Evolutionary conservation across 805 yeast genomes (phyloP), one percentile per base, ranked within the genome.

Genomic region (Nakazawaea ernobii): DNA sequence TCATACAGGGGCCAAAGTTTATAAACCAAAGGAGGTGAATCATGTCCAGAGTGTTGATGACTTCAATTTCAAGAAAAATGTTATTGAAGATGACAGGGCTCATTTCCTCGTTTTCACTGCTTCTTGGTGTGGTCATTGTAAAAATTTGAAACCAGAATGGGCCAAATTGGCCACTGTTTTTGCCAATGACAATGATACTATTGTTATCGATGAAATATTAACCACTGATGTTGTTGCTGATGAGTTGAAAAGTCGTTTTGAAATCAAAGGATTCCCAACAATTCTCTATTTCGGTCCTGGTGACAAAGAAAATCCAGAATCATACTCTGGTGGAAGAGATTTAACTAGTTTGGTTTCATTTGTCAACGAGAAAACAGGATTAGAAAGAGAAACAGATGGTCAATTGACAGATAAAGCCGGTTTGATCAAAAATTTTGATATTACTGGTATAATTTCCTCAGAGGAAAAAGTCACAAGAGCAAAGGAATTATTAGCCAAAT

Each of bases 101-200:
- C 68, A 71, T 0, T 59, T 84, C 35, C 71, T 84, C 20, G 71
- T 77, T 2, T 76, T 84, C 55, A 75, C 86, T 5, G 79, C 84
- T 13, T 67, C 73, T 35, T 76, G 84, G 82, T 80, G 87, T 59
- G 73, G 69, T 17, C 73, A 76, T 57, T 82, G 87, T 65, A 69
- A 75, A 60, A 61, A 65, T 15, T 63, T 82, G 54, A 67, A 70
- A 49, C 84, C 85, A 2, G 62, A 60, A 8, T 77, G 79, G 68
- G 74, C 69, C 39, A 52, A 63, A 43, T 62, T 81, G 44, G 82
- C 86, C 5, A 58, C 63, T n/a, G 63, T 73, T 2, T 74, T 75
- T 40, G 72, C 65, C 39, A 55, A 54, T 17, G 73, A 77, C 49
- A 54, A 64, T 15, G 69, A 63, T 28, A 62, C 59, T 33, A 52